phyloP scores from a whole-genome alignment of 257 asterid genomes.

The Solanum verrucosum region DNA sequence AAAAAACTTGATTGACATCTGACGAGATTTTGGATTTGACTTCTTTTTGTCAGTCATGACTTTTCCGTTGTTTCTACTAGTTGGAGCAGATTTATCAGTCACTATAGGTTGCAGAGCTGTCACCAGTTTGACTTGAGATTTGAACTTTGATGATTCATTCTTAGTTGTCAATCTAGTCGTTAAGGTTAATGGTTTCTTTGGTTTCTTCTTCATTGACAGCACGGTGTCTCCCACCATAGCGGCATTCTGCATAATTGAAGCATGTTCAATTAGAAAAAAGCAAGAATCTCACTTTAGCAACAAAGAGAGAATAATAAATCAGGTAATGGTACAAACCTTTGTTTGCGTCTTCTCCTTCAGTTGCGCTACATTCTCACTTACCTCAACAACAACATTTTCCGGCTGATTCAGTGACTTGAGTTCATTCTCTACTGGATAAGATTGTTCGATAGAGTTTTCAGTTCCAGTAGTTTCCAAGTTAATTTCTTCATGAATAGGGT shows the following conservation, averaged over 20 bases:
- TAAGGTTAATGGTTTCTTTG: constrained; percentile 17
- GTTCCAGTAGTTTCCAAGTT: constrained; percentile 11
- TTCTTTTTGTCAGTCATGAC: constrained; percentile 28
- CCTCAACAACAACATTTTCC: constrained; percentile 11
- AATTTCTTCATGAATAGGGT: constrained; percentile 1
- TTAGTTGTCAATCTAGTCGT: constrained; percentile 10
- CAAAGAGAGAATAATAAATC: background rate
- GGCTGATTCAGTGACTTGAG: constrained; percentile 8
- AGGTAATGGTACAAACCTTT: constrained; percentile 16
- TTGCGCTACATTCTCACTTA: constrained; percentile 3
- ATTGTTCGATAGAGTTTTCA: constrained; percentile 14
- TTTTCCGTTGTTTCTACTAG: constrained; percentile 16
- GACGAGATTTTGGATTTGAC: constrained; percentile 42
- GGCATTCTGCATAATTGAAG: constrained; percentile 25
- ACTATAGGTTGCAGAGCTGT: constrained; percentile 20
- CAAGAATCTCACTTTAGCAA: background rate
- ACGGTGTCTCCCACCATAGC: constrained; percentile 10
- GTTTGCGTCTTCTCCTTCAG: constrained; percentile 2
- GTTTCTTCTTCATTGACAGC: background rate
- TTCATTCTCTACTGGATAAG: constrained; percentile 8
- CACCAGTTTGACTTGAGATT: constrained; percentile 17
- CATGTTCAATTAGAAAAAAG: constrained; percentile 3
- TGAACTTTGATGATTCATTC: constrained; percentile 16
- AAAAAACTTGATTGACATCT: constrained; percentile 37
- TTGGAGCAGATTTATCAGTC: constrained; percentile 18